phyloP scores from a whole-genome alignment of 352 stramenopile species.

The Phytophthora melonis region DNA sequence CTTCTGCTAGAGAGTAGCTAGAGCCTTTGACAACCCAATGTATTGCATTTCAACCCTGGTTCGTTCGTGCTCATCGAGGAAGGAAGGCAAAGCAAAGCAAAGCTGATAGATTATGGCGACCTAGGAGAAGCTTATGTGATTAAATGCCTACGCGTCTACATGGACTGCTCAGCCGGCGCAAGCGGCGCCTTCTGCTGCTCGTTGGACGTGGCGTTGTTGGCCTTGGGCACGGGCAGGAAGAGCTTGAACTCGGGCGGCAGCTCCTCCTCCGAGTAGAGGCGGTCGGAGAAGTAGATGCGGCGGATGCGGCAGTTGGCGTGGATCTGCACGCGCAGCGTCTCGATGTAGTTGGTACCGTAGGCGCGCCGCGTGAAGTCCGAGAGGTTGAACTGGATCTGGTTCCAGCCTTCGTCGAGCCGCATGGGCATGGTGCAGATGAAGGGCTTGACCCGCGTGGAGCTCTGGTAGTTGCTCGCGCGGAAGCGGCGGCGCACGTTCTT shows the following conservation, averaged over 20 bases:
- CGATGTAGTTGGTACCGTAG: conserved; percentile 98
- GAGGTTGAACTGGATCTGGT: conserved; percentile 99
- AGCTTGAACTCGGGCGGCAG: conserved; percentile 98
- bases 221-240: conserved; percentile 95
- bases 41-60: conserved; percentile 19
- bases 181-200: conserved; percentile 58
- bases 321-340: conserved; percentile 97
- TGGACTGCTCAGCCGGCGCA: conserved; percentile 45
- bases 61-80: not conserved
- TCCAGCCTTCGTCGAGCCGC: conserved; percentile 98
- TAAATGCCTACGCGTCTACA: conserved; percentile 38
- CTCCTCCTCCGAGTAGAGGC: conserved; percentile 97
- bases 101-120: conserved; percentile 18
- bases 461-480: conserved; percentile 97
- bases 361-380: conserved; percentile 96
- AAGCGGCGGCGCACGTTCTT: conserved; percentile 98
- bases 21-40: conserved; percentile 17
- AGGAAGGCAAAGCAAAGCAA: not conserved
- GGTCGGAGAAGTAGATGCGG: conserved; percentile 98
- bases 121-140: not conserved
- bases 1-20: conserved; percentile 17
- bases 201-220: conserved; percentile 55
- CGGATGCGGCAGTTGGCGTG: conserved; percentile 98
- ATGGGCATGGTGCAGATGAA: conserved; percentile 99
- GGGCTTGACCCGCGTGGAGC: conserved; percentile 96